Evolutionary conservation across 352 stramenopile species (phyloP).

Genomic region (Phytopythium sindhum): DNA sequence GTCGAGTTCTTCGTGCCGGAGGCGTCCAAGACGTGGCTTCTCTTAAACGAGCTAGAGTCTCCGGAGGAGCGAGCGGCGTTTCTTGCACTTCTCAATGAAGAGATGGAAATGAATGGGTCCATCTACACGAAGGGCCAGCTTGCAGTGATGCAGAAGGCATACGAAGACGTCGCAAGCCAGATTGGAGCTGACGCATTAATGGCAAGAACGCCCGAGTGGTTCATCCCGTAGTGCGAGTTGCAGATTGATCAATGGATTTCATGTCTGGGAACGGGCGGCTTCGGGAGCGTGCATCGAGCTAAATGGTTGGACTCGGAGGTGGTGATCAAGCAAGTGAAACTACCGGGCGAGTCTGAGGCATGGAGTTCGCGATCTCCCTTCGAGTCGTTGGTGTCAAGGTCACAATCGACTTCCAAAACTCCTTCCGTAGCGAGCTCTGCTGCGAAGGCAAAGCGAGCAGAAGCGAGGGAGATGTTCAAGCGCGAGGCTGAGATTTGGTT

Average conservation of each 20-base stretch:
- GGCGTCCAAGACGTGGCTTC: not conserved
- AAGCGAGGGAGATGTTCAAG: slow-evolving; percentile 19
- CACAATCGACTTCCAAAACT: slow-evolving; percentile 1
- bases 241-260: not conserved
- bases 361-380: not conserved
- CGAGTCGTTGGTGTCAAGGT: not conserved
- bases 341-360: not conserved
- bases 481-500: slow-evolving; percentile 29
- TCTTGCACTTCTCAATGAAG: not conserved
- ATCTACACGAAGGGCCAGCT: not conserved
- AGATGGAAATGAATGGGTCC: not conserved
- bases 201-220: not conserved
- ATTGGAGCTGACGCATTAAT: not conserved
- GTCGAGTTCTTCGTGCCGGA: not conserved
- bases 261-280: not conserved
- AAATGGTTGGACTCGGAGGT: slow-evolving; percentile 11
- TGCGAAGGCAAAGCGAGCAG: not conserved
- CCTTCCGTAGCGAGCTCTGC: not conserved
- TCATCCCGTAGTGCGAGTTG: slow-evolving; percentile 6
- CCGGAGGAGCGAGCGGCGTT: not conserved
- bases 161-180: not conserved
- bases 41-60: not conserved
- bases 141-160: not conserved
- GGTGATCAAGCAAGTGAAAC: slow-evolving; percentile 20
- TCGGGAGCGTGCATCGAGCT: not conserved